Evolutionary conservation across 1,284 basidiomycete genomes (phyloP), one percentile per base, ranked within the genome.

Genomic region (Irpex rosettiformis): DNA sequence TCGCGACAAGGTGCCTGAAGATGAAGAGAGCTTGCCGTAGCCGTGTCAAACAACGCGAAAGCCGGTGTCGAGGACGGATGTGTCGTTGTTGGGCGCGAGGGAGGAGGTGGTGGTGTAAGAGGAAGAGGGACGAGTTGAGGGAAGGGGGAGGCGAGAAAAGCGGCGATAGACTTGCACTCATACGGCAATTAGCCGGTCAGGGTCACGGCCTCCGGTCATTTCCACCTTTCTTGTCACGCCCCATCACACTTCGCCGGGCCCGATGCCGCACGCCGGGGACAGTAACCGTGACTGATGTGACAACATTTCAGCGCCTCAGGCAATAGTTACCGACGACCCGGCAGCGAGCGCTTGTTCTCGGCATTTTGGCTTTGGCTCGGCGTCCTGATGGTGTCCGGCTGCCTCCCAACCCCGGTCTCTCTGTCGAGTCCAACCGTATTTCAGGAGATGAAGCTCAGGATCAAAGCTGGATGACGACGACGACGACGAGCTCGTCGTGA

Each of bases 141-240:
- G 48, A 45, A 42, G 42, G 40, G 25, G 37, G 57, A 29, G 30
- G 58, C 40, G 45, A 29, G 33, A 49, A 59, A 55, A 48, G 58
- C 52, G 58, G 58, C 58, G 57, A 58, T 58, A 58, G 57, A 45
- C 57, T 33, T 27, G 48, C 56, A 22, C 43, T 45, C 56, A 57
- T 42, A 52, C 51, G 51, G 52, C 51, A 58, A 58, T 58, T 54
- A 33, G 51, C 57, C 57, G 57, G 57, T 29, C 33, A 21, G 11
- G 13, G 57, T 58, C 57, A 58, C 57, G 40, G 42, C 27, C 48
- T 54, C 52, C 52, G 52, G 52, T 54, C 37, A 54, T 37, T 54
- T 54, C 52, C 52, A 30, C 29, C 52, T 6, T 13, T 27, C 16
- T 10, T 21, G n/a, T 25, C 18, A 21, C 24, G n/a, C 11, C 16